These are phyloP conservation scores for Cocos nucifera DNA, from an alignment of 176 grass and related monocot species.

Conservation along the genomic window DNA sequence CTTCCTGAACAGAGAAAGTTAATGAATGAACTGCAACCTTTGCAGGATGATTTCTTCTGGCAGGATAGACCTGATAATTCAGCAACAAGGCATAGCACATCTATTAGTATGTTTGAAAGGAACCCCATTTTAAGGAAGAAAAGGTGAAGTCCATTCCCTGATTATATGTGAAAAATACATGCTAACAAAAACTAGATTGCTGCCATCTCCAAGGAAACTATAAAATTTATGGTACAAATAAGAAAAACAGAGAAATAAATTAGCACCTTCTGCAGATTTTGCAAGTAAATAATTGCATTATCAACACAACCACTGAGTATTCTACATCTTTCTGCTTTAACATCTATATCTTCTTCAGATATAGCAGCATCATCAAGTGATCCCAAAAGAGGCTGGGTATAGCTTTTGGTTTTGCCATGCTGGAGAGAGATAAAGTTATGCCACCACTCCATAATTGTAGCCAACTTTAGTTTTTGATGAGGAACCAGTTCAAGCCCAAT, in stretches of 20 bases:
- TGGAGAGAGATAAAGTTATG: constrained; percentile 10
- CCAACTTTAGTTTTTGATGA: constrained; percentile 28
- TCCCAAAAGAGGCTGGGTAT: constrained; percentile 29
- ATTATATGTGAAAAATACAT: background rate
- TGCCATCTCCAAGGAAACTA: too few relatives aligned
- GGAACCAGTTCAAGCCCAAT: constrained; percentile 28
- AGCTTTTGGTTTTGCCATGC: constrained; percentile 8
- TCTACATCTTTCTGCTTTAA: constrained; percentile 31
- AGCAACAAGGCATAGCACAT: too few relatives aligned
- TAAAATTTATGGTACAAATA: too few relatives aligned
- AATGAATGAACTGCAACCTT: constrained; percentile 37
- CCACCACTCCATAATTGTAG: constrained; percentile 20
- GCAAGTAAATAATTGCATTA: constrained; percentile 34
- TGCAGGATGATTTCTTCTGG: constrained; percentile 18
- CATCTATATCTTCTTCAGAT: constrained; percentile 39
- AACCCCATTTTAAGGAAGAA: too few relatives aligned
- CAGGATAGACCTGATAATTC: constrained; percentile 33
- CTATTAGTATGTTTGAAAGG: too few relatives aligned
- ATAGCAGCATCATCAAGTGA: constrained; percentile 2
- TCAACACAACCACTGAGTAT: constrained; percentile 28
- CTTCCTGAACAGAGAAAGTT: constrained; percentile 38
- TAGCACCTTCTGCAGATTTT: constrained; percentile 36
- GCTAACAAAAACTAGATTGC: too few relatives aligned
- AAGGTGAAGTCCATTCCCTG: too few relatives aligned
- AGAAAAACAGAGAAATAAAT: background rate